Evolutionary conservation across 768 basidiomycete species (phyloP), one percentile per base, ranked within the genome.

Genomic region (Dioszegia crocea): DNA sequence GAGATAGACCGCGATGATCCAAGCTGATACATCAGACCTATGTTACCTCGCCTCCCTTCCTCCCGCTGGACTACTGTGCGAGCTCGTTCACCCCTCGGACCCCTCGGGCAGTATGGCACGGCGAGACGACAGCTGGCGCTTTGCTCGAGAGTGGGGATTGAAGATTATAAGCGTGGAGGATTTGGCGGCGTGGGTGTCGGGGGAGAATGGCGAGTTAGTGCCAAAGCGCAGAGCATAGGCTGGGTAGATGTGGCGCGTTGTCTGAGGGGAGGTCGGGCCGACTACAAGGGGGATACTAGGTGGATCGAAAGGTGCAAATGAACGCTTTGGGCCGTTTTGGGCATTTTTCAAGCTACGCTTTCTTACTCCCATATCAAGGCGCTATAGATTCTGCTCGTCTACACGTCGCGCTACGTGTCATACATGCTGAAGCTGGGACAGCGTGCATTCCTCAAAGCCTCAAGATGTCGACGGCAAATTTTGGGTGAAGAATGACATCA

Each of bases 111-210:
- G 82, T 16, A 99, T 99, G 96, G 89, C 92, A n/a, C 81, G 93
- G 17, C 80, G 91, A 33, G 93, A 98, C 70, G 93, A 92, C 68
- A 94, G 93, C 72, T 83, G 91, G 62, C 82, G 84, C 36, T 98
- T 99, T 71, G 93, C 96, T 11, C 85, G 90, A 77, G 80, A 82
- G 23, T 92, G 88, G 87, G 88, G 90, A 9, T 71, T 98, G 55
- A 91, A 88, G 74, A 89, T 96, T 86, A 90, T 99, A 71, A 93
- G 88, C 59, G 88, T 99, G 5, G 92, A 92, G 65, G 79, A 79
- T 65, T 65, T 82, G 60, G 77, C 71, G 27, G 62, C 74, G 44
- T 80, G 76, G 56, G 64, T 79, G 16, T 11, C n/a, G 38, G 40
- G 56, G 48, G 62, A 60, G 30, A 38, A 66, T 21, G 71, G 68